Evolutionary conservation across 2,329 filamentous ascomycete genomes (phyloP).

Genomic region (Fusarium sp.): DNA sequence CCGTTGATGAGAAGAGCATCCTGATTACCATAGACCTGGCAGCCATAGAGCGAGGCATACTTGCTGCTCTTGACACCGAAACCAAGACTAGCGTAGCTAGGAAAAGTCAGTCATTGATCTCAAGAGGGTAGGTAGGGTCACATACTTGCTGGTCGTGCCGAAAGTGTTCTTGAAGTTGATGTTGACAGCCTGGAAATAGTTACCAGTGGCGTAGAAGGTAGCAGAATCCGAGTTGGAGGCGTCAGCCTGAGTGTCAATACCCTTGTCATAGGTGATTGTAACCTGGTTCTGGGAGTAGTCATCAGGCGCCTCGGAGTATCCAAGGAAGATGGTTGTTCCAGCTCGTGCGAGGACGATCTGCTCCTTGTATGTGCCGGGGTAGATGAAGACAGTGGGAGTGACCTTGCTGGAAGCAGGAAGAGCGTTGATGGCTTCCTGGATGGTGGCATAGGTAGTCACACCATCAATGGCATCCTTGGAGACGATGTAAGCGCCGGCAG

Average conservation of each 20-base stretch:
- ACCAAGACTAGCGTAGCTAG: constrained; percentile 58
- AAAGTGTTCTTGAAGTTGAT: constrained; percentile 42
- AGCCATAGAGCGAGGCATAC: constrained; percentile 53
- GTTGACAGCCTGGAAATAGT: constrained; percentile 42
- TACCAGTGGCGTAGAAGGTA: constrained; percentile 40
- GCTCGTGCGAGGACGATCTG: constrained; percentile 50
- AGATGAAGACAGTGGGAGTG: constrained; percentile 50
- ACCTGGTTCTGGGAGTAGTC: constrained; percentile 40
- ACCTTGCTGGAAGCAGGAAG: constrained; percentile 31
- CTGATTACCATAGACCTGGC: constrained; percentile 60
- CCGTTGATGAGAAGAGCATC: constrained; percentile 63
- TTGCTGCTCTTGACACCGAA: constrained; percentile 56
- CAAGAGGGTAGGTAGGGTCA: fast-evolving
- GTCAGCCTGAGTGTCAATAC: constrained; percentile 36
- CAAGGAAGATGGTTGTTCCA: constrained; percentile 31
- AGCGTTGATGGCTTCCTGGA: constrained; percentile 45
- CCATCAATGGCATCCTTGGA: constrained; percentile 44
- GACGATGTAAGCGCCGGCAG: constrained; percentile 55
- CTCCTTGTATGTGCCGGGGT: constrained; percentile 67
- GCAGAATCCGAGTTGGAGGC: constrained; percentile 43
- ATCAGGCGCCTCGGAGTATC: constrained; percentile 43
- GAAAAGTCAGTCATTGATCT: neutral
- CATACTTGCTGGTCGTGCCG: constrained; percentile 36
- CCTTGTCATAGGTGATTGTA: constrained; percentile 37
- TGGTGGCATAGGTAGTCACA: constrained; percentile 40